Base-by-base conservation (phyloP, 345 rosid genomes). In the Ceriops tagal region DNA sequence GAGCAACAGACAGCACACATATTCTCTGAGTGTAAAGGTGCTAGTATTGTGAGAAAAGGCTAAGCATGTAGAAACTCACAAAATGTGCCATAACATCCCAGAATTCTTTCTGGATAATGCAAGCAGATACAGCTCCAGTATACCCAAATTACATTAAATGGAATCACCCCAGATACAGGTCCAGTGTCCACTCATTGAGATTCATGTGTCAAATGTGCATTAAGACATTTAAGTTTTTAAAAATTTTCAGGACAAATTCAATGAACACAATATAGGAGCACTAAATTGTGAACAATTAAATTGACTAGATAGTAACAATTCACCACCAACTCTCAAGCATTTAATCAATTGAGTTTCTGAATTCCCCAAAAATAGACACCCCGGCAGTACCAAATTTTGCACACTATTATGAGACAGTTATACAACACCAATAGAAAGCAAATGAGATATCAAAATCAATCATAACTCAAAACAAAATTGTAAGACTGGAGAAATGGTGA, bases 61-160 rank as follows among this genome's bases (percentile, higher is more conserved):
- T 18, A 43, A 13, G 49, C 49, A 3, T 0, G 5, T 43, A 43
- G 16, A 11, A 11, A 43, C 49, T 43, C 15, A 43, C 19, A 13
- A 43, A 43, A 18, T 4, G 4, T 43, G 49, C 49, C 5, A 43
- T 13, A 13, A 43, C 18, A 43, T 43, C 4, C 15, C 5, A 43
- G 49, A 43, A 43, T 39, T 39, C 47, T 39, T 39, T 39, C 16
- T 39, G 47, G 13, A 10, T 43, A 13, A 11, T 43, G 49, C 4
- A 43, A 43, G 13, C 49, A 64, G 24, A 22, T n/a, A 34, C 49
- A 66, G n/a, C 22, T 30, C 58, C 64, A 69, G 64, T 18, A 53
- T 30, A 58, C 31, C 55, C n/a, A 31, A 43, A 43, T 43, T 43
- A 43, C 1, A 9, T 43, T 43, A 43, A 11, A 43, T 43, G 49